Evolutionary conservation across 495 filamentous ascomycete genomes (phyloP).

Genomic region (Talaromyces stipitatus): DNA sequence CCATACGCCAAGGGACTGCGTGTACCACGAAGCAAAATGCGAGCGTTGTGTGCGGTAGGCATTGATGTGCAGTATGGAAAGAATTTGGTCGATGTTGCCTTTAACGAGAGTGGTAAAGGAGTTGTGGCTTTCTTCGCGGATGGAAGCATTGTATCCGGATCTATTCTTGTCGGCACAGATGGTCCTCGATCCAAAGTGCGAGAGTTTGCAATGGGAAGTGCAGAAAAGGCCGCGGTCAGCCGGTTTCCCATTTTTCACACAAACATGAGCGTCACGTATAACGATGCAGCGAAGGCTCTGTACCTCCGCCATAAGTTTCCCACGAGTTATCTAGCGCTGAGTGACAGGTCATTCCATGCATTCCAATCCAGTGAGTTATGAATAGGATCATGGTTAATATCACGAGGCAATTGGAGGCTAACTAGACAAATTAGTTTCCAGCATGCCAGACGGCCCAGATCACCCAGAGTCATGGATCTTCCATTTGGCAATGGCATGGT

Average conservation of each 20-base stretch:
- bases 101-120: not conserved
- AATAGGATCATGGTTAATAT: too few species aligned
- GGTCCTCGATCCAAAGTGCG: not conserved
- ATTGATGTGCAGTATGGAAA: not conserved
- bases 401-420: too few species aligned
- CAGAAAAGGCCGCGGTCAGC: not conserved
- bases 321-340: not conserved
- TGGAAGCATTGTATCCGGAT: not conserved
- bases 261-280: not conserved
- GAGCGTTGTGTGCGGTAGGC: not conserved
- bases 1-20: not conserved
- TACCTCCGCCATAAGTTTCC: not conserved
- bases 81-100: not conserved
- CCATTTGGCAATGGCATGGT: not conserved
- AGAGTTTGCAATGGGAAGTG: not conserved
- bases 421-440: not conserved
- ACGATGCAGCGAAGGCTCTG: not conserved
- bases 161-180: not conserved
- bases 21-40: not conserved
- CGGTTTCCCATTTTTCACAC: not conserved
- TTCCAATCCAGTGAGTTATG: not conserved
- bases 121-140: not conserved
- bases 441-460: not conserved
- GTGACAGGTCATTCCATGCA: not conserved
- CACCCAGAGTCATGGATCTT: not conserved